A percentile compares a stretch with the other conserved stretches of the same genome.
Evolutionary conservation across 768 basidiomycete species (phyloP).

Genomic region (Mycena epipterygia): DNA sequence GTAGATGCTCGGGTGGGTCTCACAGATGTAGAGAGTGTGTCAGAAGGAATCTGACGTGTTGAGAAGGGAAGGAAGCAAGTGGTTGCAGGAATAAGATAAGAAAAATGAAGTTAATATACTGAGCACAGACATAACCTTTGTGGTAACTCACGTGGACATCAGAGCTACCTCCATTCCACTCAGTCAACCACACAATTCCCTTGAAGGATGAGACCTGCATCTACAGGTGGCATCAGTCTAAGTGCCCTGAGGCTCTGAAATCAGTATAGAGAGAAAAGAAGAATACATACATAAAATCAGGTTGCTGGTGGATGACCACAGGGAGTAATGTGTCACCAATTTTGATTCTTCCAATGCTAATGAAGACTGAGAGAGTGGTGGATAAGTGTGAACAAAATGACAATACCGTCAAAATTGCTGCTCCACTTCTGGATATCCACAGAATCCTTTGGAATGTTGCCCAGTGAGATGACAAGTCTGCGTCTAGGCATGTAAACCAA

Average conservation of each 20-base stretch:
- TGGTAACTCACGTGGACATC: too few species aligned
- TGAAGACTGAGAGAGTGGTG: constrained; percentile 36
- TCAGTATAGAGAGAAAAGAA: constrained; percentile 44
- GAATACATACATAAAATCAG: constrained; percentile 46
- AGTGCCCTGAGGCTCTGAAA: constrained; percentile 48
- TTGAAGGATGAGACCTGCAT: constrained; percentile 43
- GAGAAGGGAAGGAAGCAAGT: too few species aligned
- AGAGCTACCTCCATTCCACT: constrained; percentile 39
- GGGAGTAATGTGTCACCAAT: constrained; percentile 48
- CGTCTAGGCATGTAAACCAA: too few species aligned
- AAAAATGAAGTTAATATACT: too few species aligned
- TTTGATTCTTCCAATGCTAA: constrained; percentile 47
- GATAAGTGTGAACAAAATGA: constrained; percentile 47
- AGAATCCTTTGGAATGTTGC: constrained; percentile 43
- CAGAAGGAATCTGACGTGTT: too few species aligned
- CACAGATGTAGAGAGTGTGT: too few species aligned
- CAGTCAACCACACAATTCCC: constrained; percentile 51
- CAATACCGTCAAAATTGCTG: constrained; percentile 44
- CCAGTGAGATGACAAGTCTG: too few species aligned
- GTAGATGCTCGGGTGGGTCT: too few species aligned
- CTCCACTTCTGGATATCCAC: constrained; percentile 35
- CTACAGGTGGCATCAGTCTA: constrained; percentile 45
- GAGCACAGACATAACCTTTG: too few species aligned
- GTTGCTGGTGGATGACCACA: constrained; percentile 40
- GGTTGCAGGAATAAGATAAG: too few species aligned